Conservation (phyloP, 495 filamentous ascomycete genomes). For the Tricharina praecox region DNA sequence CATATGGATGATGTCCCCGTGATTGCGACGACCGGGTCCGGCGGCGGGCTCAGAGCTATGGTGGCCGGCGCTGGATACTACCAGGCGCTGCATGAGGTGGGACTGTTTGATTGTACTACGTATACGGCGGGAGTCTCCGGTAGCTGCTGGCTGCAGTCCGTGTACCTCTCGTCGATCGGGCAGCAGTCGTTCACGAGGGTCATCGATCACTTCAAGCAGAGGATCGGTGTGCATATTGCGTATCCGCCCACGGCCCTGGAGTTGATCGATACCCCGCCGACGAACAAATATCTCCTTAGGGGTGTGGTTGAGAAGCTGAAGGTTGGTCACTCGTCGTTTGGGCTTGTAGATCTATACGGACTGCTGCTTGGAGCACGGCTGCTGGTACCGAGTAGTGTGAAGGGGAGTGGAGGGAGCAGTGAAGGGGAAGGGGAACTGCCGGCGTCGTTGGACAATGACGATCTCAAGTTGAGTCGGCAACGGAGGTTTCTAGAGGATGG, state of each 20-base stretch:
- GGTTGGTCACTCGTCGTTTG: slow-evolving; percentile 67
- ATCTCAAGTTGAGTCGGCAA: slow-evolving; percentile 83
- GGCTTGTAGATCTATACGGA: slow-evolving; percentile 84
- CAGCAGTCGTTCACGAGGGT: slow-evolving; percentile 43
- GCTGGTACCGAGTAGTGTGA: slow-evolving; percentile 70
- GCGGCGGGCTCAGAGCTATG: slow-evolving; percentile 74
- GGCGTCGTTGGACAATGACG: slow-evolving; percentile 51
- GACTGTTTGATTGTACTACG: slow-evolving; percentile 80
- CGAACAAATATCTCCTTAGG: slow-evolving; percentile 78
- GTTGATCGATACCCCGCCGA: slow-evolving; percentile 62
- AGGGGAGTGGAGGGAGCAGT: too few relatives aligned
- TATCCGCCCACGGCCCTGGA: slow-evolving; percentile 70
- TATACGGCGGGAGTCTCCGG: slow-evolving; percentile 92
- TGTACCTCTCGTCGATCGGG: slow-evolving; percentile 76
- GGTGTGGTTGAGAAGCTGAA: slow-evolving; percentile 80
- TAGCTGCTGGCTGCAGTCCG: slow-evolving; percentile 82
- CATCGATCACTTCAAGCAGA: slow-evolving; percentile 68
- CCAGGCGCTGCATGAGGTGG: slow-evolving; percentile 60
- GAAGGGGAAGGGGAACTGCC: too few relatives aligned
- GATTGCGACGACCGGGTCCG: slow-evolving; percentile 86
- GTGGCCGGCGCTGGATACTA: slow-evolving; percentile 79
- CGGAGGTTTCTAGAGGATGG: slow-evolving; percentile 52
- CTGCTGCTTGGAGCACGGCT: slow-evolving; percentile 66
- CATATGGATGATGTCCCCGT: slow-evolving; percentile 80
- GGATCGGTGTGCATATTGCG: slow-evolving; percentile 74